A percentile compares a stretch with the other conserved stretches of the same genome.
Evolutionary conservation across 1,139 yeast genomes (phyloP).

Genomic region (Zygosaccharomyces pseudobailii): DNA sequence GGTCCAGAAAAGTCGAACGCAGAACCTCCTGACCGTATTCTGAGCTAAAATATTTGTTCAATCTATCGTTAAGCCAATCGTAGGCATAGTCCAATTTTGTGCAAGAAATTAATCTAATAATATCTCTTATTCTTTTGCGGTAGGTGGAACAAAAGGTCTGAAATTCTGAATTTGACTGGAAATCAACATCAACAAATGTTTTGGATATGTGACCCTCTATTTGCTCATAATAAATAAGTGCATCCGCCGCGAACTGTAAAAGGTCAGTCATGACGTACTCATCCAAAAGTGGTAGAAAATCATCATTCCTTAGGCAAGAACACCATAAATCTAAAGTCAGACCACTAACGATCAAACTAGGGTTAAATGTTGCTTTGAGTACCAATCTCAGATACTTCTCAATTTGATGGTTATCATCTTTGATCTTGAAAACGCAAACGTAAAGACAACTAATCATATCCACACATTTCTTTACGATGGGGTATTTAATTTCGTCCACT

Average conservation of each 20-base stretch:
- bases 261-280: conserved; percentile 56
- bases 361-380: conserved; percentile 73
- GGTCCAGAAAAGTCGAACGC: conserved; percentile 49
- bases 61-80: conserved; percentile 71
- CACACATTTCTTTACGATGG: conserved; percentile 80
- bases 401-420: conserved; percentile 30
- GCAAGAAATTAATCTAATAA: conserved; percentile 82
- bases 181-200: conserved; percentile 71
- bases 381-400: conserved; percentile 65
- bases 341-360: conserved; percentile 86
- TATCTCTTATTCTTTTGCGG: conserved; percentile 82
- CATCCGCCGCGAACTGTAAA: conserved; percentile 70
- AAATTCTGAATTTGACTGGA: conserved; percentile 81
- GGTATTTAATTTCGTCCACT: conserved; percentile 72
- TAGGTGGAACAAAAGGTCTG: conserved; percentile 74
- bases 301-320: conserved; percentile 76
- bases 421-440: conserved; percentile 41
- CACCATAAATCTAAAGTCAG: conserved; percentile 94
- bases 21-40: conserved; percentile 66
- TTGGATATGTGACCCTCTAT: conserved; percentile 62
- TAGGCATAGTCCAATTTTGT: conserved; percentile 79
- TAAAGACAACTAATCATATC: conserved; percentile 92
- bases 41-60: conserved; percentile 69
- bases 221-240: conserved; percentile 70
- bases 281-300: conserved; percentile 42